Percentiles rank a stretch among this genome's conserved stretches.
These are phyloP conservation scores for Apiospora aurea DNA, from an alignment of 2,329 filamentous ascomycete species.

Conservation along the genomic window DNA sequence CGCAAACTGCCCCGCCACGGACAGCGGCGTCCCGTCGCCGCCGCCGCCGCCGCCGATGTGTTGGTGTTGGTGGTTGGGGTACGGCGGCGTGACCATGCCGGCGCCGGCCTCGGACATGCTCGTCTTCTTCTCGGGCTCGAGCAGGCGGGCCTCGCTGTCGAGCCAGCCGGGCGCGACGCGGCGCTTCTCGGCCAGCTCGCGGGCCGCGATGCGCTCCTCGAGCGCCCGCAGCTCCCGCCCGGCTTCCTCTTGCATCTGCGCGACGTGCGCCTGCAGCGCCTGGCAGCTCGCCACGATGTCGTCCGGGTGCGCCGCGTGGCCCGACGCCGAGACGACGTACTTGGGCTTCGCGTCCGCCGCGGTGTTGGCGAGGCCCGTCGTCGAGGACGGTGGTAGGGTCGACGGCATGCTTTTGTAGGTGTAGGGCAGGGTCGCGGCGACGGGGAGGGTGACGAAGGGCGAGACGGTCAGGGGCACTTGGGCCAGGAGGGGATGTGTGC, in stretches of 20 bases:
- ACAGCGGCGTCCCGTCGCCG: slow-evolving; percentile 48
- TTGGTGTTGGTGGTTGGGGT: slow-evolving; percentile 36
- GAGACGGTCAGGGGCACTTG: slow-evolving; percentile 94
- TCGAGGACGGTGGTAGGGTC: slow-evolving; percentile 75
- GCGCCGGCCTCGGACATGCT: slow-evolving; percentile 30
- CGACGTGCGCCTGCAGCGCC: slow-evolving; percentile 78
- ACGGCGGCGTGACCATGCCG: background rate
- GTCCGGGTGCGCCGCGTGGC: slow-evolving; percentile 84
- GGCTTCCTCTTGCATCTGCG: slow-evolving; percentile 72
- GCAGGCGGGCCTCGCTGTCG: slow-evolving; percentile 73
- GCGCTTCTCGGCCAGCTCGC: slow-evolving; percentile 81
- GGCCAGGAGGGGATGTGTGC: slow-evolving; percentile 84
- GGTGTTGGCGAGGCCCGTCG: slow-evolving; percentile 56
- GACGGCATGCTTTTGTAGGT: slow-evolving; percentile 92
- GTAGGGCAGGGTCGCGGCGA: slow-evolving; percentile 90
- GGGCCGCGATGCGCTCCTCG: slow-evolving; percentile 68
- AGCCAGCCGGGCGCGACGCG: slow-evolving; percentile 82
- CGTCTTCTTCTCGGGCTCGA: slow-evolving; percentile 68
- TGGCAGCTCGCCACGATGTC: slow-evolving; percentile 85
- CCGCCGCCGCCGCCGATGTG: too few species aligned
- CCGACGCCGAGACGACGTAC: slow-evolving; percentile 81
- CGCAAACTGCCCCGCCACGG: slow-evolving; percentile 38
- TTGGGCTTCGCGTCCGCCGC: slow-evolving; percentile 58
- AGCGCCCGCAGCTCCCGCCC: slow-evolving; percentile 72
- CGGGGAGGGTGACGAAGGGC: slow-evolving; percentile 89